phyloP scores from a whole-genome alignment of 164 flowering plant species.

The Berberis vulgaris region DNA sequence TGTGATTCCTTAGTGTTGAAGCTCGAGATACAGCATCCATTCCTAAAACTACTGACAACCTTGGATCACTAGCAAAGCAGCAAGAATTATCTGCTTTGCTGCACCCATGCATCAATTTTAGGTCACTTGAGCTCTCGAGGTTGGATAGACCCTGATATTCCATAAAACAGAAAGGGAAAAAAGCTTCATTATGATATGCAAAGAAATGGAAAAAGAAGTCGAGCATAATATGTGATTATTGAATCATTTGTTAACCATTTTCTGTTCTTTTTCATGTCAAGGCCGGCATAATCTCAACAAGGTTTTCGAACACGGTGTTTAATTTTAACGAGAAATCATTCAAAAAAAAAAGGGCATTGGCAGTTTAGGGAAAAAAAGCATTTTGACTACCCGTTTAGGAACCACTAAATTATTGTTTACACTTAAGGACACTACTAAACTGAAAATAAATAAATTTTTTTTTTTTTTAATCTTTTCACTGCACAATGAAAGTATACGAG shows the following conservation, averaged over 20 bases:
- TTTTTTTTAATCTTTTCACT: too few species aligned
- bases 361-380: too few species aligned
- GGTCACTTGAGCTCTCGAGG: slow-evolving; percentile 10
- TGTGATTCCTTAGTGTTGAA: slow-evolving; percentile 45
- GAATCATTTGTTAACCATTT: background rate
- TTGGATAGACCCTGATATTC: slow-evolving; percentile 36
- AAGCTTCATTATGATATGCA: background rate
- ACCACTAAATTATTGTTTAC: too few species aligned
- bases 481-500: too few species aligned
- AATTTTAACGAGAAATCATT: too few species aligned
- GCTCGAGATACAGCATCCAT: slow-evolving; percentile 66
- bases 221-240: too few species aligned
- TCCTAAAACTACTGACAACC: slow-evolving; percentile 36
- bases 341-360: too few species aligned
- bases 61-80: slow-evolving; percentile 22
- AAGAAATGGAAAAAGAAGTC: too few species aligned
- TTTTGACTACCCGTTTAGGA: too few species aligned
- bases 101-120: slow-evolving; percentile 1
- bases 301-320: too few species aligned
- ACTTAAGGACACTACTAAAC: too few species aligned
- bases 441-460: too few species aligned
- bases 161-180: background rate
- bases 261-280: background rate
- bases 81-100: slow-evolving; percentile 5
- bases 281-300: background rate